Conservation (phyloP, 345 rosid genomes). For the Ceriops decandra region DNA sequence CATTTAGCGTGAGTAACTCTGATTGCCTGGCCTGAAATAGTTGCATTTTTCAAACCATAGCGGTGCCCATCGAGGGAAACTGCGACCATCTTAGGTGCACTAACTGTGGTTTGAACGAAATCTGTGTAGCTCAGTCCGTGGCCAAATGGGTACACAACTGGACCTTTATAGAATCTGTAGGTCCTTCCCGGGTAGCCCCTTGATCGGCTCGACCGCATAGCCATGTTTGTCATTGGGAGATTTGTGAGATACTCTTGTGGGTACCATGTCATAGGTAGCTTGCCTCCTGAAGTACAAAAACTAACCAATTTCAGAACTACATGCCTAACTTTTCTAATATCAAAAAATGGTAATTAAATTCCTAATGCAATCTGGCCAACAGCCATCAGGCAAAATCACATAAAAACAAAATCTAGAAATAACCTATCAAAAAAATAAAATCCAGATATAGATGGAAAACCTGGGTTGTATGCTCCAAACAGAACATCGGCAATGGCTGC, state of each 20-base stretch:
- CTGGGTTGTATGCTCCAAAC: slow-evolving; percentile 29
- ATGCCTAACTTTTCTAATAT: too few species aligned
- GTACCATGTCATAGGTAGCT: slow-evolving; percentile 37
- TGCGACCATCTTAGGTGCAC: slow-evolving; percentile 45
- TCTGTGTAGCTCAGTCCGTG: slow-evolving; percentile 79
- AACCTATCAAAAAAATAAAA: too few species aligned
- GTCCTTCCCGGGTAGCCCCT: slow-evolving; percentile 28
- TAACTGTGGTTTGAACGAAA: slow-evolving; percentile 49
- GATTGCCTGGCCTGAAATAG: slow-evolving; percentile 48
- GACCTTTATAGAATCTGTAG: slow-evolving; percentile 67
- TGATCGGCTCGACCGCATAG: slow-evolving; percentile 22
- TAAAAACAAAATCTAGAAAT: too few species aligned
- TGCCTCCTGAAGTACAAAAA: slow-evolving; percentile 19
- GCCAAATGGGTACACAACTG: slow-evolving; percentile 78
- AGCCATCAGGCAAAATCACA: too few species aligned
- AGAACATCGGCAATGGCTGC: slow-evolving; percentile 28
- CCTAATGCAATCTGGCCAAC: neutral
- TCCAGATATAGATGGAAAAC: neutral
- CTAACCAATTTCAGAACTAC: too few species aligned
- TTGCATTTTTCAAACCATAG: slow-evolving; percentile 29
- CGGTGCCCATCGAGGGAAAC: slow-evolving; percentile 54
- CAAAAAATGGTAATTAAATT: neutral
- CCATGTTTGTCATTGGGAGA: slow-evolving; percentile 32
- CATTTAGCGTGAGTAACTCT: slow-evolving; percentile 71
- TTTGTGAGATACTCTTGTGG: slow-evolving; percentile 28